These are phyloP conservation scores for Hippophae rhamnoides DNA, from an alignment of 306 rosid genomes.

Conservation along the genomic window DNA sequence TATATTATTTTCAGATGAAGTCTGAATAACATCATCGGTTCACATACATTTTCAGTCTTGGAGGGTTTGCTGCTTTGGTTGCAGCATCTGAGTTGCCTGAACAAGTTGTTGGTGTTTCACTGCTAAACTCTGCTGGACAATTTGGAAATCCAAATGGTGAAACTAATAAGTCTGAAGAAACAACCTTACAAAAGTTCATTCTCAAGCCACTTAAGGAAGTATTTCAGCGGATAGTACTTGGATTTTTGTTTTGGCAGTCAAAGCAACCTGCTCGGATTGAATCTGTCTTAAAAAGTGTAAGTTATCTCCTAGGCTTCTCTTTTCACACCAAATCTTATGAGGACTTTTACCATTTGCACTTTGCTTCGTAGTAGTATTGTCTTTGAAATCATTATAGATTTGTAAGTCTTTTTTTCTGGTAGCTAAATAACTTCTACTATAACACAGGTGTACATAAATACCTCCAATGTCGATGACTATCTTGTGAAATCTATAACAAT, in stretches of 20 bases:
- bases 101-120: slow-evolving; percentile 63
- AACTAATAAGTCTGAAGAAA: slow-evolving; percentile 47
- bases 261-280: slow-evolving; percentile 73
- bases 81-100: slow-evolving; percentile 63
- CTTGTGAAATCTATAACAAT: slow-evolving; percentile 76
- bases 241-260: slow-evolving; percentile 87
- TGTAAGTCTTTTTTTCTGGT: not conserved
- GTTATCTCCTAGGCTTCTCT: slow-evolving; percentile 21
- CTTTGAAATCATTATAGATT: not conserved
- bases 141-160: slow-evolving; percentile 50
- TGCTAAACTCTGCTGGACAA: slow-evolving; percentile 89
- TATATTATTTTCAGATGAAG: not conserved
- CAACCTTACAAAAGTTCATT: slow-evolving; percentile 43
- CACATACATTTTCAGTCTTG: slow-evolving; percentile 61
- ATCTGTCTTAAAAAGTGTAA: slow-evolving; percentile 76
- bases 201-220: slow-evolving; percentile 69
- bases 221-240: slow-evolving; percentile 76
- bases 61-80: slow-evolving; percentile 90
- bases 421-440: slow-evolving; percentile 11
- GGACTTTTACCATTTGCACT: not conserved
- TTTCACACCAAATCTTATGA: not conserved
- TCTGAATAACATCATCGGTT: slow-evolving; percentile 11
- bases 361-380: not conserved
- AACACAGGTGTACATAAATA: slow-evolving; percentile 57
- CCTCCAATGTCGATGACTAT: slow-evolving; percentile 85